Percentiles rank a stretch among this genome's conserved stretches.
These are phyloP conservation scores for Ogataea parapolymorpha DNA, from an alignment of 805 yeast genomes.

Conservation along the genomic window DNA sequence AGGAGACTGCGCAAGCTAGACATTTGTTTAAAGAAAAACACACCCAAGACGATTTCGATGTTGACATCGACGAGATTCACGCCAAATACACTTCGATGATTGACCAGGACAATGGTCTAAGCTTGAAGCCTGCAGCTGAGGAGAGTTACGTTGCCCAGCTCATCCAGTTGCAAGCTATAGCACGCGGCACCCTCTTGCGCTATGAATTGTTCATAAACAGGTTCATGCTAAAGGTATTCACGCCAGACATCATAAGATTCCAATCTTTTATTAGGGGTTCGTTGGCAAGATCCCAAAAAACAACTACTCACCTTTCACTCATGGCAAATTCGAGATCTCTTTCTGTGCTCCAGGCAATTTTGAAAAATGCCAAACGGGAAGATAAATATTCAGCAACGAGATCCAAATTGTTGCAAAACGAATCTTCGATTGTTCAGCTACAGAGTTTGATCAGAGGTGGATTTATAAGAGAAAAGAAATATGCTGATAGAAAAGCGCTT, in stretches of 20 bases:
- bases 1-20: slow-evolving; percentile 25
- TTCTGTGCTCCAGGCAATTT: slow-evolving; percentile 39
- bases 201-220: slow-evolving; percentile 60
- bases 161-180: slow-evolving; percentile 57
- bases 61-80: slow-evolving; percentile 29
- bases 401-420: slow-evolving; percentile 13
- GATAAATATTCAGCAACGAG: slow-evolving; percentile 18
- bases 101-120: slow-evolving; percentile 20
- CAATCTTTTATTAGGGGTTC: slow-evolving; percentile 54
- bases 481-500: slow-evolving; percentile 18
- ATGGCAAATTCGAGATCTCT: slow-evolving; percentile 29
- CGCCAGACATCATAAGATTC: slow-evolving; percentile 45
- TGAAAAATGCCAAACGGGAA: slow-evolving; percentile 29
- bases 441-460: slow-evolving; percentile 38
- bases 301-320: slow-evolving; percentile 11
- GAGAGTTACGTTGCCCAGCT: slow-evolving; percentile 11
- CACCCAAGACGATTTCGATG: slow-evolving; percentile 12
- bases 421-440: slow-evolving; percentile 26
- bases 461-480: slow-evolving; percentile 18
- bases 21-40: slow-evolving; percentile 19
- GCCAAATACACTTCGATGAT: slow-evolving; percentile 27
- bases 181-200: slow-evolving; percentile 67
- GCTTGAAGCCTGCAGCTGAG: slow-evolving; percentile 6
- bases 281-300: slow-evolving; percentile 29
- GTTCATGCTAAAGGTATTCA: slow-evolving; percentile 57